Base-by-base conservation (phyloP, 2,329 filamentous ascomycete species). In the Xylariaceae sp. region DNA sequence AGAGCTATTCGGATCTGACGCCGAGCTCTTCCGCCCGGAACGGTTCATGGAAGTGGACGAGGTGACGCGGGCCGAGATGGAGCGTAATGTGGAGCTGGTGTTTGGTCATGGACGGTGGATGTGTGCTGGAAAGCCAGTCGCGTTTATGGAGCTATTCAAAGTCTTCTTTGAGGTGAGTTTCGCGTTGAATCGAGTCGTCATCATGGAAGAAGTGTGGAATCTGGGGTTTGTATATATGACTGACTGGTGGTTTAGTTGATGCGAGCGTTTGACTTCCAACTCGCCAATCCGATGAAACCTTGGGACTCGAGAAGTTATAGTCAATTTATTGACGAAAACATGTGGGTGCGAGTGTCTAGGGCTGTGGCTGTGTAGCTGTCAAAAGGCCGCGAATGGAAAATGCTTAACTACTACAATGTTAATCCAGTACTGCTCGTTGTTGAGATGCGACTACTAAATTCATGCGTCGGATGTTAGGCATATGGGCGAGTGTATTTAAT, bases 111-210 rank as follows among this genome's bases (percentile, higher is more conserved):
- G 69, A 1, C 56, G 56, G 12, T 66, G 59, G 45, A 49, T 55
- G 41, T 72, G 69, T 42, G 50, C 69, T 17, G 70, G 69, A 0
- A 67, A 64, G 51, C 54, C 54, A 15, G 62, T 72, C 24, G 67
- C 67, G 6, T 52, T 64, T 38, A 64, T 72, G 47, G 67, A 71
- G 53, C 36, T 71, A 40, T 63, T 66, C 42, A 72, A 72, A 45
- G 47, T 61, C 3, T 55, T 65, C 34, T 61, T 67, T 30, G 64
- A 70, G 60, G 68, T 71, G 55, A 40, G 60, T 46, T 26, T 6
- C 22, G 6, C 22, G 6, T 6, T 26, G 6, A 26, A 11, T n/a
- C n/a, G n/a, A n/a, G n/a, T n/a, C n/a, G n/a, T n/a, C n/a, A n/a
- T n/a, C n/a, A n/a, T n/a, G n/a, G n/a, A n/a, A n/a, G n/a, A n/a